These are phyloP conservation scores for Cadophora luteo-olivacea DNA, from an alignment of 2,329 filamentous ascomycete genomes.

Conservation along the genomic window DNA sequence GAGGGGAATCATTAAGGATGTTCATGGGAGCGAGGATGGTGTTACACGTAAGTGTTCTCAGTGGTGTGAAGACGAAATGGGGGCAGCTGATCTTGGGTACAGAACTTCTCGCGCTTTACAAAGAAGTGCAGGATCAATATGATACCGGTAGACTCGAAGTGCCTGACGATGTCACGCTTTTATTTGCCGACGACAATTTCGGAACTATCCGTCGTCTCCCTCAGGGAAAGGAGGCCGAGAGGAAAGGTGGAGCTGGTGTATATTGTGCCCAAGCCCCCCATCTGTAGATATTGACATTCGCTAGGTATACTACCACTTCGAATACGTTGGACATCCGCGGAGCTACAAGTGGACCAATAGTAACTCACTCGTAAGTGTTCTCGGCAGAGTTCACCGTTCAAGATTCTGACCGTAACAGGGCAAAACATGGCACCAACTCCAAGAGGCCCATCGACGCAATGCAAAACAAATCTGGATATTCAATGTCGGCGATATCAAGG, in stretches of 20 bases:
- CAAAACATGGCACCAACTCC: constrained; percentile 69
- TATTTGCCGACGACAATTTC: constrained; percentile 74
- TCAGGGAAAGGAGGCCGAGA: constrained; percentile 59
- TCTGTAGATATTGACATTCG: constrained; percentile 30
- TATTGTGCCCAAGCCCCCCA: constrained; percentile 46
- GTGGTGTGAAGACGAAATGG: background rate
- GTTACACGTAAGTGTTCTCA: constrained; percentile 49
- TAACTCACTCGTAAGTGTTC: constrained; percentile 55
- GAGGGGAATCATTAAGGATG: constrained; percentile 60
- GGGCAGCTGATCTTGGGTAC: constrained; percentile 45
- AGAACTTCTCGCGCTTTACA: constrained; percentile 75
- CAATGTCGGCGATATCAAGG: constrained; percentile 67
- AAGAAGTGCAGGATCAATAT: constrained; percentile 75
- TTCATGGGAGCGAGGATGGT: constrained; percentile 55
- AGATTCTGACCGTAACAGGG: constrained; percentile 45
- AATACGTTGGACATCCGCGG: constrained; percentile 55
- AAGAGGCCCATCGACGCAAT: constrained; percentile 61
- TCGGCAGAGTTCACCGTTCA: background rate
- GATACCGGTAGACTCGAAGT: constrained; percentile 65
- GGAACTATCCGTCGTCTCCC: constrained; percentile 68
- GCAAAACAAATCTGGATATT: constrained; percentile 61
- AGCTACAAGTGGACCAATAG: constrained; percentile 67
- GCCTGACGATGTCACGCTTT: constrained; percentile 69
- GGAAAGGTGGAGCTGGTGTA: constrained; percentile 65
- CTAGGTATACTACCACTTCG: constrained; percentile 64